Conservation (phyloP, 2,329 filamentous ascomycete species). For the Cytospora mali region DNA sequence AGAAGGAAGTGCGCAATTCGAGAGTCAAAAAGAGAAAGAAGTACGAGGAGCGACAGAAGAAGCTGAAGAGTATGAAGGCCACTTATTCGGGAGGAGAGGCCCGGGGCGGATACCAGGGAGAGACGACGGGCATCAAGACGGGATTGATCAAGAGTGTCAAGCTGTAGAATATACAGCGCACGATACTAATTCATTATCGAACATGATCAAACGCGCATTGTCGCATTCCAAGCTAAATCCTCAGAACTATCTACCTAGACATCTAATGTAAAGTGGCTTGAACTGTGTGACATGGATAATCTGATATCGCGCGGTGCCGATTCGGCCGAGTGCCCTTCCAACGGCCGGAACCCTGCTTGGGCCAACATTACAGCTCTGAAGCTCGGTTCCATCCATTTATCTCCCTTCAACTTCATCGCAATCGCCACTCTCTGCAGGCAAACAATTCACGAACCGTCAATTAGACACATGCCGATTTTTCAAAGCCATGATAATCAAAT, state of each 20-base stretch:
- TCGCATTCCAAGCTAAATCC: not conserved
- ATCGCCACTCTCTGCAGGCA: not conserved
- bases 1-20: conserved; percentile 93
- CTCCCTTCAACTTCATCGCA: not conserved
- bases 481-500: conserved; percentile 24
- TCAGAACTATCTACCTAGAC: not conserved
- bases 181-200: not conserved
- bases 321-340: conserved; percentile 10
- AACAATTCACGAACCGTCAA: not conserved
- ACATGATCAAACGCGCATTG: not conserved
- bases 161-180: conserved; percentile 56
- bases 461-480: not conserved
- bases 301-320: conserved; percentile 19
- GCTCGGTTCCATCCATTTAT: not conserved
- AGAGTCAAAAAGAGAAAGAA: conserved; percentile 98
- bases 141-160: conserved; percentile 92
- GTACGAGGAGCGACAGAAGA: conserved; percentile 97
- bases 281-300: not conserved
- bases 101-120: conserved; percentile 84
- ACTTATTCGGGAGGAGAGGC: conserved; percentile 85
- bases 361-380: conserved; percentile 22
- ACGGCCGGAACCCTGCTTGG: conserved; percentile 4
- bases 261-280: not conserved
- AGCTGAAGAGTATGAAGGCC: conserved; percentile 82
- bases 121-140: conserved; percentile 93